Conservation (phyloP, 176 grass and related monocot genomes). For the Microstegium vimineum region DNA sequence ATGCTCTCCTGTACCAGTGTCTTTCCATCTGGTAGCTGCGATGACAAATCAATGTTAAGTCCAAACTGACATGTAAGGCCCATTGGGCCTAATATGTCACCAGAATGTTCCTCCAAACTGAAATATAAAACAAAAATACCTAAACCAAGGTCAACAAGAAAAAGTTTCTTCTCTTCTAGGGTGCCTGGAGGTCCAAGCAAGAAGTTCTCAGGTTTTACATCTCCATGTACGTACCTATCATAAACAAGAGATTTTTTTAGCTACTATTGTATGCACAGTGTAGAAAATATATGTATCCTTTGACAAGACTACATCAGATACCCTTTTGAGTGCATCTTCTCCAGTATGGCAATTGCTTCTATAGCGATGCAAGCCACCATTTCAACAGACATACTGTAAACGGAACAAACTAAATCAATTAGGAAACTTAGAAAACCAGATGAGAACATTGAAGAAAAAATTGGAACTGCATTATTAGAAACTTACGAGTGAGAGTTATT, state of each 20-base stretch:
- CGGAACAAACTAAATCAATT: neutral
- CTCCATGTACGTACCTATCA: conserved; percentile 85
- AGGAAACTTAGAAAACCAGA: neutral
- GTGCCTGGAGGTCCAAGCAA: conserved; percentile 83
- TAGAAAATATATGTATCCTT: conserved; percentile 19
- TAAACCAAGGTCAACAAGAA: conserved; percentile 98
- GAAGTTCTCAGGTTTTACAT: conserved; percentile 96
- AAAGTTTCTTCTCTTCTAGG: conserved; percentile 85
- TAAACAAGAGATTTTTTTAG: conserved; percentile 21
- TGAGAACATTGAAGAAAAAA: conserved; percentile 14
- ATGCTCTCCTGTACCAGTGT: conserved; percentile 56
- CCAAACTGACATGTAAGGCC: neutral
- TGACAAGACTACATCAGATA: conserved; percentile 30
- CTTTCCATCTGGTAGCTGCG: conserved; percentile 86
- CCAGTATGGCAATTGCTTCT: conserved; percentile 89
- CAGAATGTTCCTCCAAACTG: neutral
- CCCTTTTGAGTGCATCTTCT: conserved; percentile 95
- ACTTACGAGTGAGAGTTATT: conserved; percentile 88
- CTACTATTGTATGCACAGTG: neutral
- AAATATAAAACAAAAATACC: conserved; percentile 44
- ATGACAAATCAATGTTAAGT: conserved; percentile 13
- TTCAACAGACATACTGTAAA: conserved; percentile 84
- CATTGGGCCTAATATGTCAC: neutral
- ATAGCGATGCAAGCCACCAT: conserved; percentile 99
- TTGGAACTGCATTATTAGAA: neutral